phyloP scores from a whole-genome alignment of 2,329 filamentous ascomycete genomes.

The Microdochium trichocladiopsis region DNA sequence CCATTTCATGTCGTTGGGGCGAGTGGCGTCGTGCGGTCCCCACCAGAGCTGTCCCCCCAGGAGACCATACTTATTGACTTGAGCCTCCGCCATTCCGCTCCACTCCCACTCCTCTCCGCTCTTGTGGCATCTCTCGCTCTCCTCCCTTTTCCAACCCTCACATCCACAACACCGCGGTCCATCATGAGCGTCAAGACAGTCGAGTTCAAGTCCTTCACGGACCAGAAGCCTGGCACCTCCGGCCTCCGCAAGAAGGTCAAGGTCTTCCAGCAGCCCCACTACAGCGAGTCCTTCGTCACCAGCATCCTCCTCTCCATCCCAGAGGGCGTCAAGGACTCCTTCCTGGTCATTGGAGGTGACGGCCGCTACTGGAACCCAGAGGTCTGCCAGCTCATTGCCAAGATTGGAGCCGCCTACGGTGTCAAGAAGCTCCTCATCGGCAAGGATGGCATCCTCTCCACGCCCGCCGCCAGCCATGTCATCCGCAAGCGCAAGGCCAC shows the following conservation, averaged over 20 bases:
- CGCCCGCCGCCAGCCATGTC: constrained; percentile 89
- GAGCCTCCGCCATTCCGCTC: constrained; percentile 1
- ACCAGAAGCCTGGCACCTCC: constrained; percentile 99
- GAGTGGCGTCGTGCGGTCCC: neutral
- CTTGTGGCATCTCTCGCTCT: neutral
- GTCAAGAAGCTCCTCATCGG: constrained; percentile 98
- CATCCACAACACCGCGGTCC: constrained; percentile 1
- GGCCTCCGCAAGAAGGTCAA: constrained; percentile 98
- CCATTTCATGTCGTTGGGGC: neutral
- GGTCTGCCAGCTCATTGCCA: constrained; percentile 92
- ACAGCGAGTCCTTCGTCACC: constrained; percentile 92
- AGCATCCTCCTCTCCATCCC: constrained; percentile 95
- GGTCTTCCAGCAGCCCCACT: constrained; percentile 91
- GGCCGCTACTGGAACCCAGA: constrained; percentile 97
- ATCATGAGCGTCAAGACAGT: constrained; percentile 70
- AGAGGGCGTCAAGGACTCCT: constrained; percentile 78
- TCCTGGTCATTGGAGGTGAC: constrained; percentile 95
- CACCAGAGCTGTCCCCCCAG: neutral
- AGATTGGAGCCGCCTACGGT: constrained; percentile 93
- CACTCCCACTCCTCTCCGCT: neutral
- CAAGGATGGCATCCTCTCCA: constrained; percentile 93
- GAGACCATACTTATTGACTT: neutral
- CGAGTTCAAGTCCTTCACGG: constrained; percentile 75
- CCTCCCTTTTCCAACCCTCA: constrained; percentile 1
- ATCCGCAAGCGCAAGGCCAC: constrained; percentile 94